Conservation (phyloP, 75 land plant genomes). For the Cupressus sempervirens region DNA sequence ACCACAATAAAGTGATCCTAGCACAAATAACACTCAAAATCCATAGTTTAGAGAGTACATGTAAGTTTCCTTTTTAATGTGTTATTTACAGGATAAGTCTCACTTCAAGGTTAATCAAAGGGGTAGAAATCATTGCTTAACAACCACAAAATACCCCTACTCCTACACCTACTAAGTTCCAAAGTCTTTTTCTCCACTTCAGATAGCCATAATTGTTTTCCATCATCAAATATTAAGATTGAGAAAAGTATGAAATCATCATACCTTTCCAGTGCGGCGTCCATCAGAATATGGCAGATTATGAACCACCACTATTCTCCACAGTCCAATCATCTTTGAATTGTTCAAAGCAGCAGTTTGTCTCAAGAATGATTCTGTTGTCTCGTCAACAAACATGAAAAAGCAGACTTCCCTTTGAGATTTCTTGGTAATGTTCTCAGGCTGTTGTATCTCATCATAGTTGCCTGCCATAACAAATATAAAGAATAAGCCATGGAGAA, state of each 20-base stretch:
- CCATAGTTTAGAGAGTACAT: neutral
- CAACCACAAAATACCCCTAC: too few relatives aligned
- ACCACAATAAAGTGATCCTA: too few relatives aligned
- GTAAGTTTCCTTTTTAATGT: neutral
- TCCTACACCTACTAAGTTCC: too few relatives aligned
- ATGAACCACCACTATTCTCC: conserved; percentile 81
- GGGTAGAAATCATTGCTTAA: neutral
- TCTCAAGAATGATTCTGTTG: conserved; percentile 54
- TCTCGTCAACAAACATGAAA: conserved; percentile 94
- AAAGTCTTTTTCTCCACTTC: too few relatives aligned
- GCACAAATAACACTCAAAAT: neutral
- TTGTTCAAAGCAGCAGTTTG: conserved; percentile 30
- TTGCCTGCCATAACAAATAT: conserved; percentile 47
- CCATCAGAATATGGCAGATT: conserved; percentile 85
- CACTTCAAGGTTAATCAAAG: conserved; percentile 4
- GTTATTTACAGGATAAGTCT: neutral
- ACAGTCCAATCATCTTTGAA: conserved; percentile 63
- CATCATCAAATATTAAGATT: too few relatives aligned
- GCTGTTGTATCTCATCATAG: conserved; percentile 85
- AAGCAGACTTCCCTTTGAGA: conserved; percentile 73
- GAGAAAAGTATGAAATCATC: neutral
- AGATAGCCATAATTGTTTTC: too few relatives aligned
- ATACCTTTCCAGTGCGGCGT: conserved; percentile 91
- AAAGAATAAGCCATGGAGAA: neutral
- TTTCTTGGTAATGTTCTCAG: conserved; percentile 73